These are phyloP conservation scores for Tilletiopsis washingtonensis DNA, from an alignment of 1,284 basidiomycete species.

Conservation along the genomic window DNA sequence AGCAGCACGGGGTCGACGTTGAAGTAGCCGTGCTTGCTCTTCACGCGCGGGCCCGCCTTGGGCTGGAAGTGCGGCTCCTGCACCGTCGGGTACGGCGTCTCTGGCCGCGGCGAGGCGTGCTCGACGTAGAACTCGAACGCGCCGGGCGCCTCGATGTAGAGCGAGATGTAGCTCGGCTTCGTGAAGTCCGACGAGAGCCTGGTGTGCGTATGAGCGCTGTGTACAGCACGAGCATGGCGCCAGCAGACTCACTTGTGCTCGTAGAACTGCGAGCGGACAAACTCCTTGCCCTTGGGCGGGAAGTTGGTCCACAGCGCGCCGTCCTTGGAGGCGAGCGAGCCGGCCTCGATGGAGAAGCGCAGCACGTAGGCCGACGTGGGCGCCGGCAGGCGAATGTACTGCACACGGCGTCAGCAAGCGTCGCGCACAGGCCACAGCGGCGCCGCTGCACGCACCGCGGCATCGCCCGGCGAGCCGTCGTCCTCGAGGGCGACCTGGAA, in stretches of 20 bases:
- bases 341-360: constrained; percentile 33
- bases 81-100: constrained; percentile 12
- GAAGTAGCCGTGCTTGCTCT: constrained; percentile 32
- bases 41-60: constrained; percentile 6
- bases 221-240: not conserved
- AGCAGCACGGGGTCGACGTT: constrained; percentile 39
- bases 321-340: constrained; percentile 22
- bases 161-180: constrained; percentile 19
- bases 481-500: constrained; percentile 30
- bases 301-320: constrained; percentile 34
- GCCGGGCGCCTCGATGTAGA: constrained; percentile 25
- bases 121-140: constrained; percentile 43
- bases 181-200: constrained; percentile 13
- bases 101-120: constrained; percentile 20
- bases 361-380: constrained; percentile 33
- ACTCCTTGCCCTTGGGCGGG: constrained; percentile 56
- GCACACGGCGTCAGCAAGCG: not conserved
- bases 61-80: constrained; percentile 1
- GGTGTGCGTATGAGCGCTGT: not conserved
- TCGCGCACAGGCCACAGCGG: not conserved
- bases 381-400: constrained; percentile 35
- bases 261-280: constrained; percentile 67
- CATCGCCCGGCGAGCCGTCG: constrained; percentile 25
- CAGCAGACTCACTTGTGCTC: constrained; percentile 61
- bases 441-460: not conserved